phyloP scores from a whole-genome alignment of 805 yeast genomes.

The Torulaspora delbrueckii region DNA sequence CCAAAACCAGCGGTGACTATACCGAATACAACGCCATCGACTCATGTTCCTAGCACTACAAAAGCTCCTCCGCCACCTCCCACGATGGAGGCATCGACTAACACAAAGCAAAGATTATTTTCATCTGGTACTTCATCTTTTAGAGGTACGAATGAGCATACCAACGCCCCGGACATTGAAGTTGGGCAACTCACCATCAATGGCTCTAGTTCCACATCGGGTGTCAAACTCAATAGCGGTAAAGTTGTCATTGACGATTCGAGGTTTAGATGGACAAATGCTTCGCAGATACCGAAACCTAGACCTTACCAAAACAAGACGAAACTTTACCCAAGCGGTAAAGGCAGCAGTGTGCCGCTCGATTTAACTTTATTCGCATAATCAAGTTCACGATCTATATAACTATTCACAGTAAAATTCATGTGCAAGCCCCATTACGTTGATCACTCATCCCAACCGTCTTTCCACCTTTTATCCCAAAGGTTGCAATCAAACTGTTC shows the following conservation, averaged over 20 bases:
- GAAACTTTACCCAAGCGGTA: slow-evolving; percentile 89
- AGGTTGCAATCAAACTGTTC: slow-evolving; percentile 78
- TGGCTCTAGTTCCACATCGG: slow-evolving; percentile 28
- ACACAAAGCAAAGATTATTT: slow-evolving; percentile 30
- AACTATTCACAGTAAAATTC: slow-evolving; percentile 1
- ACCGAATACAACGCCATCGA: not conserved
- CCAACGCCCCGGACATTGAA: slow-evolving; percentile 24
- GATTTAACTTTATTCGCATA: slow-evolving; percentile 44
- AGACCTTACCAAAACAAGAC: slow-evolving; percentile 64
- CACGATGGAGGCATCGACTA: slow-evolving; percentile 3
- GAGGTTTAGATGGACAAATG: slow-evolving; percentile 65
- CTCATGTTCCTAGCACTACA: slow-evolving; percentile 3
- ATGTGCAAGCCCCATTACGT: not conserved
- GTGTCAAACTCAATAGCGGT: slow-evolving; percentile 24
- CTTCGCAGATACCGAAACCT: slow-evolving; percentile 78
- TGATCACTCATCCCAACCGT: slow-evolving; percentile 66
- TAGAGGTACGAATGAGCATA: slow-evolving; percentile 27
- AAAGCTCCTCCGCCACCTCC: slow-evolving; percentile 23
- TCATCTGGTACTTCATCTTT: slow-evolving; percentile 29
- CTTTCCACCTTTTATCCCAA: slow-evolving; percentile 94
- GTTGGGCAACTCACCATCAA: slow-evolving; percentile 24
- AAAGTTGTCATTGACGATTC: slow-evolving; percentile 57
- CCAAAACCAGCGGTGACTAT: slow-evolving; percentile 12
- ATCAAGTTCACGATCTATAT: not conserved
- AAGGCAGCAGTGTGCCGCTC: slow-evolving; percentile 88